Evolutionary conservation across 768 basidiomycete species (phyloP).

Genomic region (Collybiopsis luxurians): DNA sequence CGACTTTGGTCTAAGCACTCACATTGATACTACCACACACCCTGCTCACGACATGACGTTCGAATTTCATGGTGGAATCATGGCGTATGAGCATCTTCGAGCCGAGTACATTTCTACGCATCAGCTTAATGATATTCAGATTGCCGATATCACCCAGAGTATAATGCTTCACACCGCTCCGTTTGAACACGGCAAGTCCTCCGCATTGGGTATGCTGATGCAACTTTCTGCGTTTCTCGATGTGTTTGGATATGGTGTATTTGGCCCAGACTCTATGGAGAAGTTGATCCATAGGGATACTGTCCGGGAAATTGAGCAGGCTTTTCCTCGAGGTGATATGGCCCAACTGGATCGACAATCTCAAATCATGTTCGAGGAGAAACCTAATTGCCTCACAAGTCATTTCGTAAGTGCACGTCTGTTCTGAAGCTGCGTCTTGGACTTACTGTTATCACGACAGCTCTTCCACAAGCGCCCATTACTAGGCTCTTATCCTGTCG

Average conservation of each 20-base stretch:
- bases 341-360: neutral
- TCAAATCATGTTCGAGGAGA: neutral
- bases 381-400: neutral
- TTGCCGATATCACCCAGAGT: slow-evolving; percentile 19
- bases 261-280: slow-evolving; percentile 10
- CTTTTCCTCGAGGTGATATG: slow-evolving; percentile 13
- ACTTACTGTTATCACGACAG: neutral
- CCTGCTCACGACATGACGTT: slow-evolving; percentile 16
- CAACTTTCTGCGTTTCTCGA: slow-evolving; percentile 15
- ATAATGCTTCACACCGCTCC: slow-evolving; percentile 18
- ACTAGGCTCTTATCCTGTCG: no score
- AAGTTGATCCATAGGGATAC: slow-evolving; percentile 11
- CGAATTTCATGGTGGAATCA: slow-evolving; percentile 14
- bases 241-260: slow-evolving; percentile 13
- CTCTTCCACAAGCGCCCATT: no score
- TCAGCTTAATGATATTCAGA: neutral
- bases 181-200: slow-evolving; percentile 14
- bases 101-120: slow-evolving; percentile 1
- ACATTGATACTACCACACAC: slow-evolving; percentile 1
- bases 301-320: slow-evolving; percentile 17
- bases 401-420: neutral
- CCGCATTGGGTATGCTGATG: slow-evolving; percentile 13
- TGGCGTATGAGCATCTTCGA: slow-evolving; percentile 15
- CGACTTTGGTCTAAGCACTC: slow-evolving; percentile 12
- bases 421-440: neutral